phyloP scores from a whole-genome alignment of 148 eudicot genomes.

The Bassia scoparia region DNA sequence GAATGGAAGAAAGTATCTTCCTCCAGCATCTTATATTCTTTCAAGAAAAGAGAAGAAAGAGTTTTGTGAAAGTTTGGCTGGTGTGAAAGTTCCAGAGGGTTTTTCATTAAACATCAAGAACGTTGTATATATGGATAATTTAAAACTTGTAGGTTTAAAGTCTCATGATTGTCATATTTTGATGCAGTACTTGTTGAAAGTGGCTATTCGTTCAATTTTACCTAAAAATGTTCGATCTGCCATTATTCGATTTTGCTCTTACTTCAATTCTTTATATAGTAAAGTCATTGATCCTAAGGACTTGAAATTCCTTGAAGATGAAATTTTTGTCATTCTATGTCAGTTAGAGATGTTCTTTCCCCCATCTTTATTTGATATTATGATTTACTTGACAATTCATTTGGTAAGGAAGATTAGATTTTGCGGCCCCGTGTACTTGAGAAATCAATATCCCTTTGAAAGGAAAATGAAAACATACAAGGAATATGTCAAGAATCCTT shows the following conservation, averaged over 20 bases:
- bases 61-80: too few relatives aligned
- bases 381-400: slow-evolving; percentile 16
- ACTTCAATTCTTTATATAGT: background rate
- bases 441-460: background rate
- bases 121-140: background rate
- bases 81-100: background rate
- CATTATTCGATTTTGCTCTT: background rate
- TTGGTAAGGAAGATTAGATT: background rate
- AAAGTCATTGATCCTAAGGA: slow-evolving; percentile 3
- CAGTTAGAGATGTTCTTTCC: slow-evolving; percentile 22
- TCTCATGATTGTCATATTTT: background rate
- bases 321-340: slow-evolving; percentile 5
- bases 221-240: background rate
- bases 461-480: background rate
- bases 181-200: background rate
- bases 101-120: too few relatives aligned
- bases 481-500: background rate
- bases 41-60: too few relatives aligned
- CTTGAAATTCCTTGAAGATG: background rate
- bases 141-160: background rate
- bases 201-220: too few relatives aligned
- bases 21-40: too few relatives aligned
- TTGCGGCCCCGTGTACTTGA: background rate
- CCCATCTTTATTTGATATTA: slow-evolving; percentile 10
- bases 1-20: too few relatives aligned